Conservation (phyloP, 73 alveolate species). For the Paramecium tetraurelia region DNA sequence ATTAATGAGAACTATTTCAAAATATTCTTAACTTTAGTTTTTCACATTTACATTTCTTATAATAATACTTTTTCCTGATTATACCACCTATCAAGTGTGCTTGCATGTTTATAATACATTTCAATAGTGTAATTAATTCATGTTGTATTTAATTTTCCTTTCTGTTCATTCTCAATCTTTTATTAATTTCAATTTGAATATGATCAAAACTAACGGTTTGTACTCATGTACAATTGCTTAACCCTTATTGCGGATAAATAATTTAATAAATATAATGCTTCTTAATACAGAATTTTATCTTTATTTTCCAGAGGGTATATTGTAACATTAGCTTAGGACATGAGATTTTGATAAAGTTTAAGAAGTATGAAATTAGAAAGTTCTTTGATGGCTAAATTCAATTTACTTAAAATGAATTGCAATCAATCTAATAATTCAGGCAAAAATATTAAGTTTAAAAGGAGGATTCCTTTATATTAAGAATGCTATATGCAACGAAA, state of each 20-base stretch:
- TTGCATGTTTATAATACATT: constrained; percentile 43
- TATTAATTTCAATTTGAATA: constrained; percentile 45
- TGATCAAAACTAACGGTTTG: constrained; percentile 39
- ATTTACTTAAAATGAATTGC: background rate
- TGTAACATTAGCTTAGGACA: background rate
- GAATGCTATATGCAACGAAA: constrained; percentile 31
- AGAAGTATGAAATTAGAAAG: background rate
- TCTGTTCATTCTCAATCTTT: constrained; percentile 34
- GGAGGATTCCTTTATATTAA: background rate
- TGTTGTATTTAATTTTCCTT: constrained; percentile 31
- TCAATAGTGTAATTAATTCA: constrained; percentile 21
- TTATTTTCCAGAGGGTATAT: constrained; percentile 10
- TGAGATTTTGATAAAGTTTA: background rate
- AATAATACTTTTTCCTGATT: background rate
- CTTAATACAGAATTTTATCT: constrained; percentile 1
- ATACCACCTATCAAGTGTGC: constrained; percentile 56
- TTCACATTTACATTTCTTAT: constrained; percentile 22
- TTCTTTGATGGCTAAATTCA: constrained; percentile 27
- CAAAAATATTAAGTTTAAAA: background rate
- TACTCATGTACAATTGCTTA: constrained; percentile 64
- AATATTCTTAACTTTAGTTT: constrained; percentile 31
- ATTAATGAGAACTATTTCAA: constrained; percentile 43
- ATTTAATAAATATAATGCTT: background rate
- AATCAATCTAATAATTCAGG: background rate
- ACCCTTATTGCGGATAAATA: constrained; percentile 49